A percentile compares a stretch with the other conserved stretches of the same genome.
Conservation (phyloP, 768 basidiomycete species). For the Leccinum arenicola region DNA sequence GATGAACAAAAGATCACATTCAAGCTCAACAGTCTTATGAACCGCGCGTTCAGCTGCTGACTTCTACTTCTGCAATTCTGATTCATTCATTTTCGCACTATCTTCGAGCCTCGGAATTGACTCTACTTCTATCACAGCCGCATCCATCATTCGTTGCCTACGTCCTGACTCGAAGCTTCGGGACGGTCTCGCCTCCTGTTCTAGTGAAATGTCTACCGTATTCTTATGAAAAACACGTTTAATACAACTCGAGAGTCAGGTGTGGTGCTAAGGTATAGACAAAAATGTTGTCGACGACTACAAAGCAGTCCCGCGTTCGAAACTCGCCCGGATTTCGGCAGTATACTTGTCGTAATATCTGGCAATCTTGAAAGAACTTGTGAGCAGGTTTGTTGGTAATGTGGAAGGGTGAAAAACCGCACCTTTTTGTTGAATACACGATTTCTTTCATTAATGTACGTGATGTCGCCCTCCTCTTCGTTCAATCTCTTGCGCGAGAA, state of each 20-base stretch:
- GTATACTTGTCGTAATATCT: constrained; percentile 98
- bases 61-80: constrained; percentile 44
- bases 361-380: constrained; percentile 57
- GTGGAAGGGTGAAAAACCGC: constrained; percentile 2
- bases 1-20: constrained; percentile 43
- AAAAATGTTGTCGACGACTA: constrained; percentile 31
- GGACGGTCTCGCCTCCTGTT: neutral
- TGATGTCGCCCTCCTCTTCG: constrained; percentile 94
- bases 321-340: constrained; percentile 92
- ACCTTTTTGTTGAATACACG: constrained; percentile 98
- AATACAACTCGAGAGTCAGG: constrained; percentile 9
- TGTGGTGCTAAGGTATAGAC: constrained; percentile 16
- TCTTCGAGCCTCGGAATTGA: neutral
- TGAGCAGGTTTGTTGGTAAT: neutral
- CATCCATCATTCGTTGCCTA: neutral
- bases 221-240: neutral
- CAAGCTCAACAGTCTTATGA: constrained; percentile 52
- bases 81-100: constrained; percentile 9
- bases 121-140: neutral
- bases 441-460: constrained; percentile 98
- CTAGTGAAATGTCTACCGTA: neutral
- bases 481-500: constrained; percentile 87
- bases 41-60: constrained; percentile 40
- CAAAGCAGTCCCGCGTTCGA: constrained; percentile 94
- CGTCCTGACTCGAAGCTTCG: neutral